Evolutionary conservation across 176 grass and related monocot species (phyloP).

Genomic region (Elymus sibiricus): DNA sequence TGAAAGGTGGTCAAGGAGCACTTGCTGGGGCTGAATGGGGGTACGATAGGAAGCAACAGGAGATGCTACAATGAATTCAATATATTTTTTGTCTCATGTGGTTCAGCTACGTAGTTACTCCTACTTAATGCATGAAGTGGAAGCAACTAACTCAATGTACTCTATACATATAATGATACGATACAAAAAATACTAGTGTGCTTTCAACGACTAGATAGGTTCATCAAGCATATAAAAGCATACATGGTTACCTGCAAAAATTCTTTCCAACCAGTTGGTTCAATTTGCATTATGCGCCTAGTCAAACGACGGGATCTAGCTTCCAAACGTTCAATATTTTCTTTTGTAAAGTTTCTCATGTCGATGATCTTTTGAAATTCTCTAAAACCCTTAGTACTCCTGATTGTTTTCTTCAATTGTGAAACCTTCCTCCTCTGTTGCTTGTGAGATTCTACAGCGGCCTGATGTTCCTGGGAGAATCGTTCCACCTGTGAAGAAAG

Average conservation of each 20-base stretch:
- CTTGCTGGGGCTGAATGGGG: background rate
- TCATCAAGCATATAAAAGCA: conserved; percentile 24
- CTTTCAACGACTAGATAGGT: background rate
- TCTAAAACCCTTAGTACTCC: conserved; percentile 76
- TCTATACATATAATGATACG: background rate
- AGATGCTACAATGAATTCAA: conserved; percentile 15
- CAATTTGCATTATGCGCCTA: conserved; percentile 84
- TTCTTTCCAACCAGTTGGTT: conserved; percentile 98
- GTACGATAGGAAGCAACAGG: background rate
- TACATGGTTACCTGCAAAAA: conserved; percentile 77
- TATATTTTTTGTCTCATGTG: background rate
- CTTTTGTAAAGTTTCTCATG: conserved; percentile 80
- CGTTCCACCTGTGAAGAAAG: conserved; percentile 56
- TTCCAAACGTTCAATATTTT: conserved; percentile 81
- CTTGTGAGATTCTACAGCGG: conserved; percentile 70
- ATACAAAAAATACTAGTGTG: background rate
- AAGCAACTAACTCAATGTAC: background rate
- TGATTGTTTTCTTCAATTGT: conserved; percentile 89
- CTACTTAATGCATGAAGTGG: background rate
- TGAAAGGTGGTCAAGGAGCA: conserved; percentile 22
- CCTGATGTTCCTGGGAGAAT: conserved; percentile 71
- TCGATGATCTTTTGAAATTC: conserved; percentile 85
- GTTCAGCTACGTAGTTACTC: conserved; percentile 3
- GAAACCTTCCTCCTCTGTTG: conserved; percentile 83
- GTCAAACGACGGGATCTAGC: conserved; percentile 69